These are phyloP conservation scores for Prunus padus DNA, from an alignment of 306 rosid species.

Conservation along the genomic window DNA sequence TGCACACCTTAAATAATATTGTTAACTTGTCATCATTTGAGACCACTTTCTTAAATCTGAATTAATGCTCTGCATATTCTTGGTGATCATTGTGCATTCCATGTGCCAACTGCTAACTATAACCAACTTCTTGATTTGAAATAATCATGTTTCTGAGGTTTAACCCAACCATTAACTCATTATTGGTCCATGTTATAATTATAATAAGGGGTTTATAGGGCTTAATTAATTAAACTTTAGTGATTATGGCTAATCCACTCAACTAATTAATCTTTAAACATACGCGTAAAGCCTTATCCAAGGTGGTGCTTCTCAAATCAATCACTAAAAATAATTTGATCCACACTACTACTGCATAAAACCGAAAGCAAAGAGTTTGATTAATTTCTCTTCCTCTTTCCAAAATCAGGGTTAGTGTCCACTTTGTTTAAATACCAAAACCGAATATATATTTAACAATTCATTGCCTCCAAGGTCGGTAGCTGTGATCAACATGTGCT, in stretches of 20 bases:
- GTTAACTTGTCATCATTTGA: background rate
- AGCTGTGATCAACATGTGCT: background rate
- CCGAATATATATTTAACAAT: background rate
- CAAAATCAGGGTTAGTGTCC: background rate
- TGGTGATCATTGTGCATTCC: slow-evolving; percentile 23
- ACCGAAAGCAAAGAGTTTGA: background rate
- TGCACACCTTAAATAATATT: background rate
- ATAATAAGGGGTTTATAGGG: background rate
- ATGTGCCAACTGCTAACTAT: slow-evolving; percentile 41
- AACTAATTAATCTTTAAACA: background rate
- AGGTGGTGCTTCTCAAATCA: slow-evolving; percentile 6
- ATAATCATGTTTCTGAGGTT: background rate
- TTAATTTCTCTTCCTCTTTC: background rate
- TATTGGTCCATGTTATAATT: slow-evolving; percentile 7
- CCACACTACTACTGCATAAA: background rate
- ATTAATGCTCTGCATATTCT: background rate
- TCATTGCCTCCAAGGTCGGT: background rate
- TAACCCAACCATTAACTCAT: slow-evolving; percentile 6
- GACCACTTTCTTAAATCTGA: background rate
- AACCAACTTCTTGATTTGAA: slow-evolving; percentile 26
- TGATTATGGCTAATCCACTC: slow-evolving; percentile 21
- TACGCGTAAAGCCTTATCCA: slow-evolving; percentile 13
- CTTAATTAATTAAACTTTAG: background rate
- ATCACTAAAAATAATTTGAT: background rate
- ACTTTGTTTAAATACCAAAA: background rate